A percentile compares a stretch with the other conserved stretches of the same genome.
phyloP scores from a whole-genome alignment of 768 basidiomycete genomes.

The Leccinum incarnatum region DNA sequence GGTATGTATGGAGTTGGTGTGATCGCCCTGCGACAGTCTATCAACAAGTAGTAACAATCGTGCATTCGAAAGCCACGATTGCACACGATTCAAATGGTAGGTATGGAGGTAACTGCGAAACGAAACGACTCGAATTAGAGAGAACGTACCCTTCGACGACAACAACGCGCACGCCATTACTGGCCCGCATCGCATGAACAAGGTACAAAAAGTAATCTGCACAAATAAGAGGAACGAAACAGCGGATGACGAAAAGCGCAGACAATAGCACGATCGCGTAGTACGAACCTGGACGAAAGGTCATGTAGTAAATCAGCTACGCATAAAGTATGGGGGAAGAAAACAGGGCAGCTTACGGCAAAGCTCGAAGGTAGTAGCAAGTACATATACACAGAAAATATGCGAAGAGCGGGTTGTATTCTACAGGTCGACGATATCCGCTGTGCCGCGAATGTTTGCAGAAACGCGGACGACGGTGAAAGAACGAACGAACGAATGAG shows the following conservation, averaged over 20 bases:
- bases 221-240: conserved; percentile 7
- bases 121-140: background rate
- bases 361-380: conserved; percentile 3
- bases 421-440: conserved; percentile 23
- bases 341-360: background rate
- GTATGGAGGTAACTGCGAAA: background rate
- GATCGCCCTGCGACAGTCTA: background rate
- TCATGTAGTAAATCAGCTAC: conserved; percentile 14
- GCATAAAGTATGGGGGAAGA: conserved; percentile 20
- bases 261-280: conserved; percentile 9
- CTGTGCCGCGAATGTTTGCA: conserved; percentile 8
- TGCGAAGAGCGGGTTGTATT: conserved; percentile 21
- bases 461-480: conserved; percentile 1
- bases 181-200: background rate
- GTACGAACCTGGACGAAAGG: background rate
- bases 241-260: conserved; percentile 6
- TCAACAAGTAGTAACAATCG: background rate
- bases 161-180: background rate
- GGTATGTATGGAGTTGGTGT: background rate
- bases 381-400: conserved; percentile 34
- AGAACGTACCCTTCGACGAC: background rate
- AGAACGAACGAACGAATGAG: conserved; percentile 7
- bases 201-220: background rate
- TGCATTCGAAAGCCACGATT: background rate
- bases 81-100: no score